Conservation (phyloP, 345 rosid species). For the Diplotaxis tenuifolia region DNA sequence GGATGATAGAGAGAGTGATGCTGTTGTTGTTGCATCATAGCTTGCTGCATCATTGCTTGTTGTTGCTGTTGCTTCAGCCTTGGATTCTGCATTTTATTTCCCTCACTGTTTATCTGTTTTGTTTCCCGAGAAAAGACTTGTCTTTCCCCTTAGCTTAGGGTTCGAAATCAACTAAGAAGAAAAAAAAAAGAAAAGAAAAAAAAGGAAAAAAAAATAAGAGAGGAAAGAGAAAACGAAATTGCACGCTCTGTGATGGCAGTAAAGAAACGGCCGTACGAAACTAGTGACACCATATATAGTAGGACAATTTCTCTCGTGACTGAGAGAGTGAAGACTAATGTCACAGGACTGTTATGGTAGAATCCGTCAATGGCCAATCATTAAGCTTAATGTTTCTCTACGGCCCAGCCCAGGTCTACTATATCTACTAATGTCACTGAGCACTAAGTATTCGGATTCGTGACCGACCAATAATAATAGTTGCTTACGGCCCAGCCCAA, state of each 20-base stretch:
- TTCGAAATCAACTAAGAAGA: constrained; percentile 21
- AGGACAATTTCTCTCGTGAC: constrained; percentile 14
- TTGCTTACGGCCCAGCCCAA: neutral
- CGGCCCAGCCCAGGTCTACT: neutral
- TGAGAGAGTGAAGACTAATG: neutral
- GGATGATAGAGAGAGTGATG: too few species aligned
- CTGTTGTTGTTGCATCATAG: too few species aligned
- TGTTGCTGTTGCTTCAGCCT: too few species aligned
- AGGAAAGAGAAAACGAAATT: constrained; percentile 22
- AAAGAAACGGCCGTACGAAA: constrained; percentile 22
- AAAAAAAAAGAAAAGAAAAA: neutral
- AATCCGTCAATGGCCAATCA: constrained; percentile 13
- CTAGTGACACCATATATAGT: constrained; percentile 18
- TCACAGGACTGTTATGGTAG: neutral
- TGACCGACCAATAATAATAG: neutral
- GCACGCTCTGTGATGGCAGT: constrained; percentile 22
- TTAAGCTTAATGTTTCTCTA: neutral
- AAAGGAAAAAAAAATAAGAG: constrained; percentile 1
- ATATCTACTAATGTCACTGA: neutral
- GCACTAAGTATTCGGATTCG: neutral
- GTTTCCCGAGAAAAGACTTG: too few species aligned
- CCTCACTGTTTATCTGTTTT: too few species aligned
- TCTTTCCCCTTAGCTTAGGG: constrained; percentile 21
- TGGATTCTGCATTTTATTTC: too few species aligned
- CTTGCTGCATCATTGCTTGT: too few species aligned